Evolutionary conservation across 2,329 filamentous ascomycete species (phyloP).

Genomic region (Rhexocercosporidium sp.): DNA sequence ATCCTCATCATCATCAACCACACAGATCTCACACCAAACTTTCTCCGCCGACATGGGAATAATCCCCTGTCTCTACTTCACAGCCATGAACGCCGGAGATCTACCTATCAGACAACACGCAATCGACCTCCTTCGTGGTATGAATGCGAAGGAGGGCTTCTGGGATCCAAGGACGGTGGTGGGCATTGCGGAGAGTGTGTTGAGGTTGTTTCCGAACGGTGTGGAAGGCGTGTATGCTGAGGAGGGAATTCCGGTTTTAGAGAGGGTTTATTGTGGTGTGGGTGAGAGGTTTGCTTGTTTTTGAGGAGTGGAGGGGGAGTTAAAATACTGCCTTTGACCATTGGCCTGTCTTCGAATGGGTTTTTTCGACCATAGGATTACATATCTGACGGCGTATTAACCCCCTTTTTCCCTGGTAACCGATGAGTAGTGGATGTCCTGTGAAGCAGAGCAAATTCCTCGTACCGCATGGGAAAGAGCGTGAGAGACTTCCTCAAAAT

Average conservation of each 20-base stretch:
- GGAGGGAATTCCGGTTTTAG: constrained; percentile 3
- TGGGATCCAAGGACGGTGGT: constrained; percentile 25
- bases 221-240: background rate
- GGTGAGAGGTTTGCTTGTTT: constrained; percentile 3
- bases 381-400: too few species aligned
- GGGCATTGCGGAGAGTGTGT: constrained; percentile 23
- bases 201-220: constrained; percentile 1
- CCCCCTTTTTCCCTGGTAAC: too few species aligned
- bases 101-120: constrained; percentile 21
- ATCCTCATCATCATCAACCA: background rate
- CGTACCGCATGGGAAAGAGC: too few species aligned
- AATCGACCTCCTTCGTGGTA: constrained; percentile 21
- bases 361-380: too few species aligned
- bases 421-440: too few species aligned
- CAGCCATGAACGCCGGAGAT: constrained; percentile 22
- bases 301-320: background rate
- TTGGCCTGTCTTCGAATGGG: too few species aligned
- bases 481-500: too few species aligned
- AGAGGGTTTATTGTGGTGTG: background rate
- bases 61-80: constrained; percentile 29
- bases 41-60: constrained; percentile 28
- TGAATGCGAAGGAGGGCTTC: constrained; percentile 27
- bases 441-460: too few species aligned
- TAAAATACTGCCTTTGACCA: too few species aligned
- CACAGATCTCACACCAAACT: too few species aligned